Evolutionary conservation across 2,329 filamentous ascomycete genomes (phyloP), one percentile per base, ranked within the genome.

Genomic region (Pestalotiopsis sp.): DNA sequence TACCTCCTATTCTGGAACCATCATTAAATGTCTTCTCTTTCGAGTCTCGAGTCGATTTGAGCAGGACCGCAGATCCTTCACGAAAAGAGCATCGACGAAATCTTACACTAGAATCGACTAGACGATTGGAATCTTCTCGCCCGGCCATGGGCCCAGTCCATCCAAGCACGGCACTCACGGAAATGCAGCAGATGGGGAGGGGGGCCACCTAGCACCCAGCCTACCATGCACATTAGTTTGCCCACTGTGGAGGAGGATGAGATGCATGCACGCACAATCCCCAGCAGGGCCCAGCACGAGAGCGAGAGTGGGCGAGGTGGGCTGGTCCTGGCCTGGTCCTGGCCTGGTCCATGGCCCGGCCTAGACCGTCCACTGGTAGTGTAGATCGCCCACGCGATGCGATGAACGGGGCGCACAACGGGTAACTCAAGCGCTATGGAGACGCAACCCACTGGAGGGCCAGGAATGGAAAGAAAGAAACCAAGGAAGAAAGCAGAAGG

Each of bases 361-460:
- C 45, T 52, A 52, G 45, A 52, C 45, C 45, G 45, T 52, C 45
- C 20, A n/a, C 45, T 52, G 45, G 45, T 52, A 52, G 58, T 67
- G 64, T 69, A 69, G 68, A 64, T 58, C 65, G 13, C 45, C 14
- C 38, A 56, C n/a, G 36, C 58, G 58, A 38, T 23, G 39, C 65
- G 65, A 67, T 31, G n/a, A 57, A 59, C 39, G 65, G 65, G 65
- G 52, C 65, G 25, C 45, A 57, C 65, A 67, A 67, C 65, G 52
- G 52, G 52, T 67, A 56, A 45, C 45, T 52, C 45, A 52, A 52
- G 45, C 45, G 45, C 45, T 52, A 52, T 52, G 45, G 45, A 52
- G 45, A 52, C 45, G 20, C 45, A 52, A 49, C 20, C 45, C 45
- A 52, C 45, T 52, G 45, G 31, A 2, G 31, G 31, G 7, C 31